phyloP scores from a whole-genome alignment of 768 basidiomycete species.

The Tulasnella sp. region DNA sequence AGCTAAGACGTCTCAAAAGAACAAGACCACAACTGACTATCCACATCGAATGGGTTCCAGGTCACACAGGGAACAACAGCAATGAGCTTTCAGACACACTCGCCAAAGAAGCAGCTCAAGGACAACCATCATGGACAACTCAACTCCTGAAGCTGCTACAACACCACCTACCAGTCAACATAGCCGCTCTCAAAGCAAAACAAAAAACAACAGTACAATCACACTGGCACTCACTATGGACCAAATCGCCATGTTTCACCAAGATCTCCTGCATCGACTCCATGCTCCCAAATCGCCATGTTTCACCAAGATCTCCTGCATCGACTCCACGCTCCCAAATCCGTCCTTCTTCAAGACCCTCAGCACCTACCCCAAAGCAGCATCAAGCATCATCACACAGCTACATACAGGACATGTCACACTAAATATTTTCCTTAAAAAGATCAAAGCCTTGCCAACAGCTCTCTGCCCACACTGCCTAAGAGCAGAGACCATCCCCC shows the following conservation, averaged over 20 bases:
- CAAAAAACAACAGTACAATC: not conserved
- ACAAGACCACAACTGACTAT: not conserved
- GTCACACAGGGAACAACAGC: slow-evolving; percentile 3
- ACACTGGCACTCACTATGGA: not conserved
- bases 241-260: not conserved
- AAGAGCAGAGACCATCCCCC: not conserved
- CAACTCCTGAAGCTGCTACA: not conserved
- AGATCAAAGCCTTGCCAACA: not conserved
- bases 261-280: not conserved
- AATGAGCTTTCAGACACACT: slow-evolving; percentile 8
- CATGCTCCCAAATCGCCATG: no score
- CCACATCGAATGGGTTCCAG: slow-evolving; percentile 9
- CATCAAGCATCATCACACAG: slow-evolving; percentile 14
- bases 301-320: not conserved
- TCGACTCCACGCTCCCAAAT: not conserved
- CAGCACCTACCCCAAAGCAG: slow-evolving; percentile 1
- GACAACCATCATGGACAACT: not conserved
- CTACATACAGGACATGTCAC: slow-evolving; percentile 17
- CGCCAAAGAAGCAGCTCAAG: slow-evolving; percentile 4
- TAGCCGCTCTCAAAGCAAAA: not conserved
- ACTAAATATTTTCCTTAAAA: slow-evolving; percentile 15
- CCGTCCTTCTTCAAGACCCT: not conserved
- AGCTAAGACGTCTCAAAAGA: not conserved
- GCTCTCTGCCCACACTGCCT: not conserved
- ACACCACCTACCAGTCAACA: not conserved